phyloP scores from a whole-genome alignment of 2,329 filamentous ascomycete species.

The Penicillium crustosum region DNA sequence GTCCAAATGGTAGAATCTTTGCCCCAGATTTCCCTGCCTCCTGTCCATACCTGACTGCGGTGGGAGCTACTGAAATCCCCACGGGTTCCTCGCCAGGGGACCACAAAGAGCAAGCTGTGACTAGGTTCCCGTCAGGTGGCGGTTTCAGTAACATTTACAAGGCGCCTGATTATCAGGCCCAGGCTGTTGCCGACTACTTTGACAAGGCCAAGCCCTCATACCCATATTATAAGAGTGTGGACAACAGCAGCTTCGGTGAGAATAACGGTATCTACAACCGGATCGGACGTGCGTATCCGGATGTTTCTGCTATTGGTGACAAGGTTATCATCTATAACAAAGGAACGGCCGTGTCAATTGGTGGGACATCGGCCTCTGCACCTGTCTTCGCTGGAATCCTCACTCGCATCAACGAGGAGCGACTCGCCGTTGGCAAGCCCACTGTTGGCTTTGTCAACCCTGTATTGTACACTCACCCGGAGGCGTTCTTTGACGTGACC shows the following conservation, averaged over 20 bases:
- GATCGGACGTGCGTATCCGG: conserved; percentile 37
- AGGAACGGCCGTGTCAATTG: conserved; percentile 24
- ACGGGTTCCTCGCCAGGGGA: conserved; percentile 26
- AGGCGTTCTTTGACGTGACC: conserved; percentile 35
- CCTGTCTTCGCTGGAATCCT: conserved; percentile 58
- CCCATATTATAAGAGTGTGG: conserved; percentile 32
- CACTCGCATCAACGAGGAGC: conserved; percentile 55
- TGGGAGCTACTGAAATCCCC: conserved; percentile 43
- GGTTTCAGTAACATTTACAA: conserved; percentile 47
- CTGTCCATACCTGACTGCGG: conserved; percentile 38
- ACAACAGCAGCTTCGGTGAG: conserved; percentile 33
- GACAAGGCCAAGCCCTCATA: conserved; percentile 26
- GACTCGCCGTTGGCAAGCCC: conserved; percentile 51
- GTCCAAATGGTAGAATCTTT: conserved; percentile 36
- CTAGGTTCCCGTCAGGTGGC: conserved; percentile 43
- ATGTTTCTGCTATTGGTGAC: conserved; percentile 40
- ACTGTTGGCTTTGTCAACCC: conserved; percentile 58
- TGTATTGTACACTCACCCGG: conserved; percentile 32
- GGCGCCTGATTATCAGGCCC: conserved; percentile 40
- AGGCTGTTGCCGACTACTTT: conserved; percentile 41
- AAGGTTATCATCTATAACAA: conserved; percentile 34
- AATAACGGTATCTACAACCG: conserved; percentile 37
- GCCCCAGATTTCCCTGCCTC: conserved; percentile 40
- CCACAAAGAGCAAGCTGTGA: conserved; percentile 39
- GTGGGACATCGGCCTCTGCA: conserved; percentile 48